Base-by-base conservation (phyloP, 139 green algal genomes). In the Chlamydomonas sp. region DNA sequence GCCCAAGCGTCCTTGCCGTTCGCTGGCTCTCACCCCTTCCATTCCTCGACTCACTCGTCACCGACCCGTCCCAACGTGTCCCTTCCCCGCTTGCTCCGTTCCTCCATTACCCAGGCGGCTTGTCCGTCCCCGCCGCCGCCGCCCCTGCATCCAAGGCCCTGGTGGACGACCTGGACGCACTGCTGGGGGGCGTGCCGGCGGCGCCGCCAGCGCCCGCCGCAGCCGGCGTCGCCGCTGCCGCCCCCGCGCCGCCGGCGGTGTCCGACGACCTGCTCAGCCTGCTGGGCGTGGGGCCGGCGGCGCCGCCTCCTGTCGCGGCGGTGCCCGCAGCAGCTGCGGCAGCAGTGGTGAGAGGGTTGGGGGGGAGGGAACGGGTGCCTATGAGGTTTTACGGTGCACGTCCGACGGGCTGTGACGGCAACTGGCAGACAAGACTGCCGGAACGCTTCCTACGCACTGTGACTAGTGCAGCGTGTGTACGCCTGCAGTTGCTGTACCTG, bases 211-310 rank as follows among this genome's bases (percentile, higher is more conserved):
- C 72, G 2, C 66, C 77, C 1, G 76, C 63, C 49, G 31, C 77
- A 5, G 82, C 66, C 15, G 59, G 57, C 5, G 60, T 4, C 12
- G 58, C 82, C 14, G 75, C 82, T 7, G 80, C 59, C 14, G 60
- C 78, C 2, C 49, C 85, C 1, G 85, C 85, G 12, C 17, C 78
- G 12, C 49, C 83, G 58, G 88, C 77, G 8, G 88, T 84, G 20
- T 88, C 63, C 15, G 71, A 81, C 20, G 78, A 84, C 66, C 72
- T 93, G 62, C 78, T 91, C 17, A 83, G 84, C 78, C 74, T 92
- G 85, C 80, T 92, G 63, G 89, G 84, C 58, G 66, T 73, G 3
- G 63, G 64, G 3, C 18, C 76, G 0, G 17, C 66, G 1, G 63
- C 64, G 49, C 69, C 72, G 60, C 2, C 82, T 0, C 60, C 60